Evolutionary conservation across 768 basidiomycete species (phyloP).

Genomic region (Suillus ampliporus): DNA sequence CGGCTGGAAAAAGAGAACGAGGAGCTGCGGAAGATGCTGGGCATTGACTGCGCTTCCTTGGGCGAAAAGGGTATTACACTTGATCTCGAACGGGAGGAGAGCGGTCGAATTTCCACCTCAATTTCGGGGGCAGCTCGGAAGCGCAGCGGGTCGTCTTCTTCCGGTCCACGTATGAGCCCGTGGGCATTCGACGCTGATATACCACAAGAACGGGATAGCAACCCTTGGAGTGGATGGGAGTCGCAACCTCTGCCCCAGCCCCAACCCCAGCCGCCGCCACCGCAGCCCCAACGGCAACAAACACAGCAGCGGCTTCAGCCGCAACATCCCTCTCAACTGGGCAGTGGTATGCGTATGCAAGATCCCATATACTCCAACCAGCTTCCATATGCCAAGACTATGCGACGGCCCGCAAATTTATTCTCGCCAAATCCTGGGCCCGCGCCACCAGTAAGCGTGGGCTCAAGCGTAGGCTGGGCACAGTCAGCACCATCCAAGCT

Average conservation of each 20-base stretch:
- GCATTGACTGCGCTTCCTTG: slow-evolving; percentile 68
- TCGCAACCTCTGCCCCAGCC: neutral
- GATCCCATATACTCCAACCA: slow-evolving; percentile 37
- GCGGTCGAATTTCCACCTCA: slow-evolving; percentile 39
- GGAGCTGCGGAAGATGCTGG: slow-evolving; percentile 73
- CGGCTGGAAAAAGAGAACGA: slow-evolving; percentile 86
- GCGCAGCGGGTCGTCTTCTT: slow-evolving; percentile 34
- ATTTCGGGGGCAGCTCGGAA: slow-evolving; percentile 27
- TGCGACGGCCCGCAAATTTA: slow-evolving; percentile 63
- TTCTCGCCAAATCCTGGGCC: slow-evolving; percentile 38
- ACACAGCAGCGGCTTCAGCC: slow-evolving; percentile 27
- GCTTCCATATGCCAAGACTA: slow-evolving; percentile 21
- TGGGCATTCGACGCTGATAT: slow-evolving; percentile 40
- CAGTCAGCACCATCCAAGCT: slow-evolving; percentile 6
- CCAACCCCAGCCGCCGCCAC: slow-evolving; percentile 21
- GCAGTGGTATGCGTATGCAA: slow-evolving; percentile 49
- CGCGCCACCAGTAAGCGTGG: slow-evolving; percentile 39
- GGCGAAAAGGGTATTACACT: slow-evolving; percentile 56
- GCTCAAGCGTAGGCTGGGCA: slow-evolving; percentile 24
- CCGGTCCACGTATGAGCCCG: slow-evolving; percentile 25
- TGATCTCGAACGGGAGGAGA: slow-evolving; percentile 54
- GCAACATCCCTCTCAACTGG: slow-evolving; percentile 45
- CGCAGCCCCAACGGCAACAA: slow-evolving; percentile 37
- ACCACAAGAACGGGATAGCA: slow-evolving; percentile 24
- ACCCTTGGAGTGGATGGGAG: slow-evolving; percentile 35